These are phyloP conservation scores for Trichoderma afroharzianum DNA, from an alignment of 2,329 filamentous ascomycete species.

Conservation along the genomic window DNA sequence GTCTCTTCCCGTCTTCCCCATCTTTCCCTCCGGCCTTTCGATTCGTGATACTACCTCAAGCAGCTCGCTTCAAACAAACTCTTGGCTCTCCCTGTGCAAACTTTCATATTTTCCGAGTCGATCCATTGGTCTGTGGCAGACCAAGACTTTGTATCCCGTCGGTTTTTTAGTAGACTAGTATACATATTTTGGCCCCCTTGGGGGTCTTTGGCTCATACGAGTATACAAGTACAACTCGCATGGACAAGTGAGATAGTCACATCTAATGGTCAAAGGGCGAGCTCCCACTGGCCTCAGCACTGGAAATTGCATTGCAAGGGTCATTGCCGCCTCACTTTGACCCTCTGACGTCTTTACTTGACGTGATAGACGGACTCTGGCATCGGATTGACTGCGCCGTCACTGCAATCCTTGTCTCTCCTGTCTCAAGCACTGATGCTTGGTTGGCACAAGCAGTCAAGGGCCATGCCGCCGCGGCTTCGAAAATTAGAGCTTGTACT, in stretches of 20 bases:
- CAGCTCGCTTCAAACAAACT: background rate
- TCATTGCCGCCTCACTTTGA: background rate
- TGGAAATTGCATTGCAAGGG: slow-evolving; percentile 14
- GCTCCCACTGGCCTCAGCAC: background rate
- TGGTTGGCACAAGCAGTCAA: background rate
- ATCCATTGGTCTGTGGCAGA: background rate
- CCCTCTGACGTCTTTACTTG: slow-evolving; percentile 9
- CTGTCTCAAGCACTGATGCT: background rate
- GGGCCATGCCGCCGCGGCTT: background rate
- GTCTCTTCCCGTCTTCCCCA: background rate
- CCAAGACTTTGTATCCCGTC: background rate
- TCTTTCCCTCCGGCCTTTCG: background rate
- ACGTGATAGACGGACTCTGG: slow-evolving; percentile 7
- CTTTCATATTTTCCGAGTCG: background rate
- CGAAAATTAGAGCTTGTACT: slow-evolving; percentile 5
- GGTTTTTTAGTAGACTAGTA: background rate
- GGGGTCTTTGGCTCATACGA: too few species aligned
- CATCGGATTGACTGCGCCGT: slow-evolving; percentile 7
- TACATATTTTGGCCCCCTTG: background rate
- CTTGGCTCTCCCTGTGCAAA: background rate
- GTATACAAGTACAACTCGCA: too few species aligned
- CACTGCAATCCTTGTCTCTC: slow-evolving; percentile 1
- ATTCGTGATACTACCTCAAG: background rate
- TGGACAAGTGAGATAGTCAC: background rate
- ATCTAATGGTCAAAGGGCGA: background rate